phyloP scores from a whole-genome alignment of 768 basidiomycete genomes.

The Pleurotus salmoneostramineus region DNA sequence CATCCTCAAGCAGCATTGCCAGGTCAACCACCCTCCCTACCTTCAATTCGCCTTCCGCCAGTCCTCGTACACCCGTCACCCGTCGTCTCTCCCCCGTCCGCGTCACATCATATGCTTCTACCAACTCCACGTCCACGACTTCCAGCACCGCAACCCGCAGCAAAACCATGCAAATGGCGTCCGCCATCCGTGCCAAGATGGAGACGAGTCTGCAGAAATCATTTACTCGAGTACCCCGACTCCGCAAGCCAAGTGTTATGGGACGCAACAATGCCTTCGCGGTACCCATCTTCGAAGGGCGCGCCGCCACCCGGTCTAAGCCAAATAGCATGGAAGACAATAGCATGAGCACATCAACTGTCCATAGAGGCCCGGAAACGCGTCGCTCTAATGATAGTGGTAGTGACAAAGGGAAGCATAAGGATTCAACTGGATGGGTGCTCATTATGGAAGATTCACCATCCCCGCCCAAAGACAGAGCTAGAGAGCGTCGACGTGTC shows the following conservation, averaged over 20 bases:
- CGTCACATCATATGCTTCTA: slow-evolving; percentile 34
- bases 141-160: slow-evolving; percentile 57
- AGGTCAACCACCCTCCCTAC: slow-evolving; percentile 58
- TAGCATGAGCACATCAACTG: not conserved
- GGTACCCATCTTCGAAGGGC: slow-evolving; percentile 25
- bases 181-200: slow-evolving; percentile 86
- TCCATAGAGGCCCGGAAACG: slow-evolving; percentile 40
- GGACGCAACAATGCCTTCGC: slow-evolving; percentile 42
- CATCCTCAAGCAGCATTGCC: slow-evolving; percentile 37
- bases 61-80: slow-evolving; percentile 44
- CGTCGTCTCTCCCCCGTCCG: slow-evolving; percentile 32
- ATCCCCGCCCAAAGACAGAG: slow-evolving; percentile 54
- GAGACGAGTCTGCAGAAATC: slow-evolving; percentile 82
- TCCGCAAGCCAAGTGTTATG: slow-evolving; percentile 78
- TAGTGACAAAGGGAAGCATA: slow-evolving; percentile 40
- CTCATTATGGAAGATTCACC: slow-evolving; percentile 88
- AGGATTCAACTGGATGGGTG: slow-evolving; percentile 79
- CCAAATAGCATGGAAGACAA: slow-evolving; percentile 6
- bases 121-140: slow-evolving; percentile 35
- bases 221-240: slow-evolving; percentile 79
- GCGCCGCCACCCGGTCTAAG: slow-evolving; percentile 28
- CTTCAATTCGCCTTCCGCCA: slow-evolving; percentile 34
- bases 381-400: slow-evolving; percentile 42
- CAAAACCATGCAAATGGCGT: slow-evolving; percentile 89
- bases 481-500: slow-evolving; percentile 52